Base-by-base conservation (phyloP, 768 basidiomycete genomes). In the Cantharellus cinnabarinus region DNA sequence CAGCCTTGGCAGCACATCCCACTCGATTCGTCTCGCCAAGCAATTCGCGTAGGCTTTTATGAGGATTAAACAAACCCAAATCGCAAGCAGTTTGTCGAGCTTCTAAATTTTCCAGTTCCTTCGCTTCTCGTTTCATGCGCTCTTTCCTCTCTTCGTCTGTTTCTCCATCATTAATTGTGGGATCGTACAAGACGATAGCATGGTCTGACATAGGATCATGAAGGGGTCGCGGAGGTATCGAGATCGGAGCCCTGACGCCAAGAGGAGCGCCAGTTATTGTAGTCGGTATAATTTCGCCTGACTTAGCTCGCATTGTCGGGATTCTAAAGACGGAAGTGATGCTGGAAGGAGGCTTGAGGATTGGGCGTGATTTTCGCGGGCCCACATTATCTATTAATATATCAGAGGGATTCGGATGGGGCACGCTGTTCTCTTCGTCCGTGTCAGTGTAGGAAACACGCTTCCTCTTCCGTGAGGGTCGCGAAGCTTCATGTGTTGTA, bases 141-240 rank as follows among this genome's bases (percentile, higher is more conserved):
- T 81, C 82, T 67, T 74, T 79, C 65, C 76, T 76, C 67, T 90
- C 89, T 65, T 90, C 85, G 66, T 89, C 86, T 0, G 89, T 89
- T 69, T 93, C 90, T 63, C 84, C 73, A 66, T 87, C 84, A 67
- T 99, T 91, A 53, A 94, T 81, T 0, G 95, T 98, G 0, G 95
- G 95, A 66, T 98, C 95, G 67, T 89, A 99, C 10, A 97, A 71
- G 2, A 99, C 94, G 61, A 99, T 95, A 0, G 94, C 91, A 70
- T 97, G 93, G 65, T 98, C 91, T 56, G 86, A 81, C 87, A 99
- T 93, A 1, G 93, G 95, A 68, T 99, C 90, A 65, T 93, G 85
- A n/a, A 97, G 73, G 3, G 95, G 95, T 29, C 93, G 77, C 15
- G 95, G 95, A 55, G 85, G 77, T 60, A 95, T 71, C 64, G 79